These are phyloP conservation scores for Podospora bellae-mahoneyi DNA, from an alignment of 495 filamentous ascomycete genomes.

Conservation along the genomic window DNA sequence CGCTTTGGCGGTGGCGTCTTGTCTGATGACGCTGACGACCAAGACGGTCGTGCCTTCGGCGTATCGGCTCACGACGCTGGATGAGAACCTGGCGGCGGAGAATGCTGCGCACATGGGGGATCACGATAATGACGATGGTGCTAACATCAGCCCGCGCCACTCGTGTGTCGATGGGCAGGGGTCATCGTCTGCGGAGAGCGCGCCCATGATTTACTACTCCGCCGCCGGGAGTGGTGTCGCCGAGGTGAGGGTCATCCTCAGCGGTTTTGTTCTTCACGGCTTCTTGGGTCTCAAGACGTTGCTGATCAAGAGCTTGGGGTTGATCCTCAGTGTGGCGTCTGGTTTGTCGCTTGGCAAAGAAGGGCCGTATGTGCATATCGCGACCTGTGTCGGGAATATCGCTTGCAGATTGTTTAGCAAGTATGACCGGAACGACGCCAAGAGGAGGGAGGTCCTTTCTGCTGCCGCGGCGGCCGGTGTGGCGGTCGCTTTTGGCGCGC, in stretches of 20 bases:
- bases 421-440: conserved; percentile 89
- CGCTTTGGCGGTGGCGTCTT: conserved; percentile 68
- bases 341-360: conserved; percentile 94
- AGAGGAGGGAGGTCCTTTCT: conserved; percentile 83
- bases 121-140: conserved; percentile 32
- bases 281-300: conserved; percentile 90
- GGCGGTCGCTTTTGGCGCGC: conserved; percentile 91
- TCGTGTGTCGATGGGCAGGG: neutral
- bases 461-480: conserved; percentile 91
- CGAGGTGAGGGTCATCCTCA: conserved; percentile 95
- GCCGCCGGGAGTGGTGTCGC: conserved; percentile 95
- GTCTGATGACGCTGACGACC: conserved; percentile 76
- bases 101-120: conserved; percentile 38
- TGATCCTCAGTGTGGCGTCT: conserved; percentile 87
- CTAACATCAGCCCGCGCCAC: conserved; percentile 41
- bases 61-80: conserved; percentile 78
- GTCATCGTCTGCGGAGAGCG: conserved; percentile 18
- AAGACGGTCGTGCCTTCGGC: conserved; percentile 89
- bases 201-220: conserved; percentile 87
- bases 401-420: conserved; percentile 88
- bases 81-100: conserved; percentile 65
- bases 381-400: conserved; percentile 93
- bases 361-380: conserved; percentile 96
- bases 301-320: conserved; percentile 75
- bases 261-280: conserved; percentile 94